Evolutionary conservation across 768 basidiomycete genomes (phyloP).

Genomic region (Amanita polypyramis): DNA sequence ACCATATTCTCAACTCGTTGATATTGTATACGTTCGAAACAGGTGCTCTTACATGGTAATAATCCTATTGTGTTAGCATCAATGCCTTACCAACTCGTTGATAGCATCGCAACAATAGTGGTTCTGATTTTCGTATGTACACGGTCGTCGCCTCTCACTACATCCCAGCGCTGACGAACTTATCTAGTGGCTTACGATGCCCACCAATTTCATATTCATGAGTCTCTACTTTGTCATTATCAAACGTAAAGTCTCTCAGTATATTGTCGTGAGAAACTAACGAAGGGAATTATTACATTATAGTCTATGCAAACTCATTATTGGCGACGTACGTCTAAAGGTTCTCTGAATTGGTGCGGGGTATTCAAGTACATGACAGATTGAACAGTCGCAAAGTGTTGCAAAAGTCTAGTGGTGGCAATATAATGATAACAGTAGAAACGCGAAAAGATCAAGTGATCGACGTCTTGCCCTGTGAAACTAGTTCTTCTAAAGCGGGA

Average conservation of each 20-base stretch:
- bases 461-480: not conserved
- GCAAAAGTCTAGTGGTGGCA: not conserved
- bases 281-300: not conserved
- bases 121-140: constrained; percentile 36
- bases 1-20: constrained; percentile 34
- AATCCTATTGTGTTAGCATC: not conserved
- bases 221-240: constrained; percentile 43
- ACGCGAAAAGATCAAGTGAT: too few relatives aligned
- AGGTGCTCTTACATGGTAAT: constrained; percentile 36
- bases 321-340: constrained; percentile 30
- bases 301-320: constrained; percentile 42
- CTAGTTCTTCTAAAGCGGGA: not conserved
- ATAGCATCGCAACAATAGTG: constrained; percentile 29
- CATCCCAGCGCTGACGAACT: not conserved
- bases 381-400: not conserved
- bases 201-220: constrained; percentile 40
- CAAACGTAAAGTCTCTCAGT: constrained; percentile 26
- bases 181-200: constrained; percentile 35
- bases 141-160: not conserved
- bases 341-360: not conserved
- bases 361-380: not conserved
- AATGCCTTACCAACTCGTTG: not conserved
- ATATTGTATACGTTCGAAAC: constrained; percentile 45
- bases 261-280: not conserved
- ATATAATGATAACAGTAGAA: not conserved